Base-by-base conservation (phyloP, 2,329 filamentous ascomycete genomes). In the Neocucurbitaria cava region DNA sequence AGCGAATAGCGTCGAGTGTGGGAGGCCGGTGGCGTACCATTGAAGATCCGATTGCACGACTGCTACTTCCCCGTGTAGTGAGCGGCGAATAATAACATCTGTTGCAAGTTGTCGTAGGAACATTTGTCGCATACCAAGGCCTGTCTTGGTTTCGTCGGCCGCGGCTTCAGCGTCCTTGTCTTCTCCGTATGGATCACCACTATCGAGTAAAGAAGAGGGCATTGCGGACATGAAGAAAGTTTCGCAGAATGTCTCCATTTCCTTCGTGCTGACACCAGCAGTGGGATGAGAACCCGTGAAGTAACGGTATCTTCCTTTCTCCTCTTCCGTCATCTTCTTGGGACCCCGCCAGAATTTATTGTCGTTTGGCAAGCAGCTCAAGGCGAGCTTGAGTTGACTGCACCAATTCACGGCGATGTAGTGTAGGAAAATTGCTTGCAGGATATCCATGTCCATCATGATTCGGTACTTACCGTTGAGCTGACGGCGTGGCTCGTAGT, bases 381-480 rank as follows among this genome's bases (percentile, higher is more conserved):
- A 81, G 0, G 68, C 73, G 7, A 64, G 40, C 42, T 80, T 81
- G 58, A 85, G 75, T 30, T 76, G 71, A 3, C 82, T 76, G 1
- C 80, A 77, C 79, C 82, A 85, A 45, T 77, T 78, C 3, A 82
- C 70, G 5, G 83, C 84, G 31, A 86, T 76, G 56, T 80, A 84
- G 40, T 86, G 82, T 2, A 85, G 68, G 21, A 86, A 76, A 7
- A 86, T 77, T 1, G 81, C 80, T 59, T 85, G 81, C 7, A 85
- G 77, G 18, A 85, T 73, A 56, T 87, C 85, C 59, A 84, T 82
- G 45, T 86, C 82, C 76, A 85, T 84, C 63, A 80, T 85, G 23
- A 86, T 81, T 1, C 84, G 77, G 64, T 87, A 87, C 54, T 83
- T 82, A 3, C 83, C 82, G 59, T 84, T 85, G 31, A 86, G 65